Evolutionary conservation across 176 grass and related monocot species (phyloP).

Genomic region (Puccinellia tenuiflora): DNA sequence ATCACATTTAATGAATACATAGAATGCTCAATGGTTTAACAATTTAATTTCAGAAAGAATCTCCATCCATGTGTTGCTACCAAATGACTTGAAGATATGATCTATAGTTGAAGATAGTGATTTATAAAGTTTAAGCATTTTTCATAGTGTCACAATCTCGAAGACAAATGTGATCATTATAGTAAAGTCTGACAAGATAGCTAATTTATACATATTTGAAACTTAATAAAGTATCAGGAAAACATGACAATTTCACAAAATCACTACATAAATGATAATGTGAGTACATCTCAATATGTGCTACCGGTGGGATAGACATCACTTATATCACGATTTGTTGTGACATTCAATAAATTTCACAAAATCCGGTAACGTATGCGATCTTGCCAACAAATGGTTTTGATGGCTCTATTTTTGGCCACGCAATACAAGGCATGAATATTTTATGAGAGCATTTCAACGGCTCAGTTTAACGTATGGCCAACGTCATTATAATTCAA

Average conservation of each 20-base stretch:
- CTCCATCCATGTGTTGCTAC: neutral
- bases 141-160: neutral
- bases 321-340: neutral
- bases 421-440: neutral
- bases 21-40: neutral
- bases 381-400: neutral
- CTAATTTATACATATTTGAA: neutral
- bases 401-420: neutral
- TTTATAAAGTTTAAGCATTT: neutral
- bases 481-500: neutral
- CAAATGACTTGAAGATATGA: neutral
- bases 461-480: too few relatives aligned
- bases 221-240: neutral
- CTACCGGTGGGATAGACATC: neutral
- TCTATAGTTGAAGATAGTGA: neutral
- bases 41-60: neutral
- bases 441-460: neutral
- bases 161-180: neutral
- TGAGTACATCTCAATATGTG: neutral
- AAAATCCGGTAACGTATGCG: neutral
- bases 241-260: too few relatives aligned
- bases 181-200: too few relatives aligned
- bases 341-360: neutral
- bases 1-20: neutral
- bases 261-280: too few relatives aligned